Evolutionary conservation across 352 stramenopile genomes (phyloP).

Genomic region (Phytopythium boreale): DNA sequence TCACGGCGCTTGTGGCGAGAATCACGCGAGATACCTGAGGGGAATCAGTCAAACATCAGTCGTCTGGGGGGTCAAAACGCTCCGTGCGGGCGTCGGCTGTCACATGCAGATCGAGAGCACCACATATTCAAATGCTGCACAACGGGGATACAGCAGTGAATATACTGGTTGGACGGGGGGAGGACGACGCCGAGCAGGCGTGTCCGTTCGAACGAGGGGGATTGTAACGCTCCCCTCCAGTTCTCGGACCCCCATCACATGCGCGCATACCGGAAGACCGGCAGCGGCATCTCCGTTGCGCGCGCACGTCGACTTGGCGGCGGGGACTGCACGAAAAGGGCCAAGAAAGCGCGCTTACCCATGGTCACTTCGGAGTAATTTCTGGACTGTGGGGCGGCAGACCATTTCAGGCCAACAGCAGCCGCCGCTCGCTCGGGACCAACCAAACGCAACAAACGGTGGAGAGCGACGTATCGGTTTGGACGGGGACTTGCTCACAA

Average conservation of each 20-base stretch:
- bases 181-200: constrained; percentile 18
- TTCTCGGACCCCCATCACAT: constrained; percentile 12
- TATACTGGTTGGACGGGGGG: constrained; percentile 30
- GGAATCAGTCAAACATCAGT: constrained; percentile 13
- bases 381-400: constrained; percentile 45
- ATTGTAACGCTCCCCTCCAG: neutral
- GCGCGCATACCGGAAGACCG: constrained; percentile 11
- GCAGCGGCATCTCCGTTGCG: constrained; percentile 32
- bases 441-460: constrained; percentile 5
- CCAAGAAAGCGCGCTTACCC: constrained; percentile 57
- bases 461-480: neutral
- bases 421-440: constrained; percentile 3
- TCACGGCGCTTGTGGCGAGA: constrained; percentile 99
- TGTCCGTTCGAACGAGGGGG: constrained; percentile 3
- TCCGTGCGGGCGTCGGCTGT: neutral
- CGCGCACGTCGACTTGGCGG: constrained; percentile 21
- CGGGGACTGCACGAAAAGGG: constrained; percentile 6
- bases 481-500: neutral
- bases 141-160: constrained; percentile 89
- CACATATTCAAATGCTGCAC: constrained; percentile 86
- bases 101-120: constrained; percentile 23
- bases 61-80: constrained; percentile 8
- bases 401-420: no score
- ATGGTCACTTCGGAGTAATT: constrained; percentile 87
- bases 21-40: constrained; percentile 99